Evolutionary conservation across 768 basidiomycete species (phyloP).

Genomic region (Cystobasidium onofrii): DNA sequence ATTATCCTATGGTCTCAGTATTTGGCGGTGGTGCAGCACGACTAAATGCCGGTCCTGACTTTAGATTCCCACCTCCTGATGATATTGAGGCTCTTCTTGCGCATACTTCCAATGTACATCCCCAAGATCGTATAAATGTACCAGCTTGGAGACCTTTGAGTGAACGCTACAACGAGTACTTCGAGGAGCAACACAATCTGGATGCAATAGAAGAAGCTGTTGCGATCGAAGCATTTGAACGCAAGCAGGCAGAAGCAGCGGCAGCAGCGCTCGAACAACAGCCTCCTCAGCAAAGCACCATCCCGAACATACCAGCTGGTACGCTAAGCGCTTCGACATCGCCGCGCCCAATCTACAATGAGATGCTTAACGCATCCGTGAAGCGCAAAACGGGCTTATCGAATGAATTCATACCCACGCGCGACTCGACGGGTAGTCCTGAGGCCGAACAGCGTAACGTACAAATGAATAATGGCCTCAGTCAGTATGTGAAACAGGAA

Average conservation of each 20-base stretch:
- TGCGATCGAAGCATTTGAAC: slow-evolving; percentile 1
- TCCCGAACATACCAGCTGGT: neutral
- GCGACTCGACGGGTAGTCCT: neutral
- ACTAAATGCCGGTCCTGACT: slow-evolving; percentile 83
- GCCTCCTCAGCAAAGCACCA: neutral
- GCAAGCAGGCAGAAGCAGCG: neutral
- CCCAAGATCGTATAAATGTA: neutral
- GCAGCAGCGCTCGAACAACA: neutral
- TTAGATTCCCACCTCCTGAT: slow-evolving; percentile 66
- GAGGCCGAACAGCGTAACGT: neutral
- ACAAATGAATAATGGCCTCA: neutral
- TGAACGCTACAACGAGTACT: slow-evolving; percentile 78
- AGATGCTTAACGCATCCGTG: neutral
- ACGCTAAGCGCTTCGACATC: neutral
- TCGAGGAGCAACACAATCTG: slow-evolving; percentile 68
- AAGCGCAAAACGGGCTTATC: slow-evolving; percentile 27
- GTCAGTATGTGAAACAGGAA: neutral
- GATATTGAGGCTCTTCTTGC: slow-evolving; percentile 64
- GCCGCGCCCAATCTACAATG: neutral
- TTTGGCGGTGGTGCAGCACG: slow-evolving; percentile 79
- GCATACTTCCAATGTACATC: slow-evolving; percentile 39
- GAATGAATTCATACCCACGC: neutral
- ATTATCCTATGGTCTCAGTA: slow-evolving; percentile 87
- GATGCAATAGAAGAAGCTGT: slow-evolving; percentile 66
- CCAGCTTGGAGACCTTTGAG: slow-evolving; percentile 66